phyloP scores from a whole-genome alignment of 1,284 basidiomycete species.

The Agaricales sp. region DNA sequence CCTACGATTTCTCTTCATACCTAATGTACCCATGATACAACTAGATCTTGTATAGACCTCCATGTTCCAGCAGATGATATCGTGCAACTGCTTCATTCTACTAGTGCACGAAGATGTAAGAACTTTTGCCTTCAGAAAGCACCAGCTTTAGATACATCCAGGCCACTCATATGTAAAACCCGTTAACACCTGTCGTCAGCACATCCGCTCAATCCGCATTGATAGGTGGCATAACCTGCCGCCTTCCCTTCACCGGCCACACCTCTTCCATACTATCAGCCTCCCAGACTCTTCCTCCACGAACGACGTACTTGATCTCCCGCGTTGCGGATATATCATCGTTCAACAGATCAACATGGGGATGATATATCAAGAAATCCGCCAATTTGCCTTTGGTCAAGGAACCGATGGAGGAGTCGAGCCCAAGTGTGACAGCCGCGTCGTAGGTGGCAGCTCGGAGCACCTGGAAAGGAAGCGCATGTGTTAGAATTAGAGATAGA shows the following conservation, averaged over 20 bases:
- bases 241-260: conserved; percentile 54
- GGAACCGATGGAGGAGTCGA: conserved; percentile 49
- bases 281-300: conserved; percentile 59
- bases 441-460: conserved; percentile 55
- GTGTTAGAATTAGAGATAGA: background rate
- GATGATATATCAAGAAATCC: conserved; percentile 54
- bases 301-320: conserved; percentile 41
- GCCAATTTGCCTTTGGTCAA: conserved; percentile 55
- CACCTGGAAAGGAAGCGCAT: conserved; percentile 34
- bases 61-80: no score
- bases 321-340: conserved; percentile 39
- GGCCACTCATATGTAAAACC: no score
- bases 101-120: no score
- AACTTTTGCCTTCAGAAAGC: no score
- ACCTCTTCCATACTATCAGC: conserved; percentile 50
- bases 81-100: no score
- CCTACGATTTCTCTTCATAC: no score
- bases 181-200: no score
- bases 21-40: no score
- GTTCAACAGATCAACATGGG: conserved; percentile 42
- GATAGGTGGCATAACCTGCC: conserved; percentile 41
- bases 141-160: no score
- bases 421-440: conserved; percentile 54
- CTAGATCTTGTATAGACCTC: no score
- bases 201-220: conserved; percentile 39